Evolutionary conservation across 2,329 filamentous ascomycete genomes (phyloP), one percentile per base, ranked within the genome.

Genomic region (Zarea fungicola): DNA sequence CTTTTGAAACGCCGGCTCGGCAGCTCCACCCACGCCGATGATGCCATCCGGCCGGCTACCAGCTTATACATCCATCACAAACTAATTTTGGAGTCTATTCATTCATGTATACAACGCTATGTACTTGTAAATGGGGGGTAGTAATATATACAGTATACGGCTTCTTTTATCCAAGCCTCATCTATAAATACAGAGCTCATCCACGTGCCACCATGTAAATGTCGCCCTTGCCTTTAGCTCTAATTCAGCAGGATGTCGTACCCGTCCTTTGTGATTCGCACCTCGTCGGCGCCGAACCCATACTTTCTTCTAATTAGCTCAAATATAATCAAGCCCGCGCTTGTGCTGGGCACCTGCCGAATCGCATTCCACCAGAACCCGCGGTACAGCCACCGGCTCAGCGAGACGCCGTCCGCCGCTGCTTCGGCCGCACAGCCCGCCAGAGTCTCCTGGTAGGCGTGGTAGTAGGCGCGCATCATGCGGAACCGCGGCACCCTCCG

Each of bases 271-370:
- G 75, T 77, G 46, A 87, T 88, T 56, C 74, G 75, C 54, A 82
- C 81, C 57, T 77, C 76, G 42, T 85, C 83, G 16, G 73, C 73
- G 2, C 77, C 75, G 50, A 78, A 72, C 2, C 83, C 83, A 56
- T 89, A 90, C 65, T 87, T 88, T 29, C 85, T 73, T 49, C 87
- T 72, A 31, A 89, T 81, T 37, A 91, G 62, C 66, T 91, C 87
- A 62, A 91, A 91, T 18, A 89, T 87, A 56, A 91, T 87, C 51
- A 91, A 62, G 0, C 85, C 87, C 0, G 86, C 86, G 52, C 83
- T 86, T 2, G 87, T 90, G 61, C 84, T 87, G 0, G 87, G 87
- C 2, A 88, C 84, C 65, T 89, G 85, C 5, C 84, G 73, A 45
- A 89, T 76, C 1, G 86, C 86, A 47, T 77, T 83, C 77, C 79